These are phyloP conservation scores for Cladosporium sphaerospermum DNA, from an alignment of 2,329 filamentous ascomycete species.

Conservation along the genomic window DNA sequence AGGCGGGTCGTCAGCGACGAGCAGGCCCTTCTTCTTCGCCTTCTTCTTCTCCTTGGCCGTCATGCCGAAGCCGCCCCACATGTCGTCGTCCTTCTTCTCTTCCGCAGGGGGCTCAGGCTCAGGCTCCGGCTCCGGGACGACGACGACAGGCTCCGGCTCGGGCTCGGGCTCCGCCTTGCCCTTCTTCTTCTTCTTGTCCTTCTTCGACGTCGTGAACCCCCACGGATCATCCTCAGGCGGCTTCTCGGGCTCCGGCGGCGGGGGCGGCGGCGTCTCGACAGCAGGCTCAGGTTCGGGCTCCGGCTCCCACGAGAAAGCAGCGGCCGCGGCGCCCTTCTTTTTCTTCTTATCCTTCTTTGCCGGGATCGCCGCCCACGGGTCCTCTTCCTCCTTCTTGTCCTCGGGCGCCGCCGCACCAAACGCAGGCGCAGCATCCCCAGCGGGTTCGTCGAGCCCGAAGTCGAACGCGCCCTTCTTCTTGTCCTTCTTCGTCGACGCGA, in stretches of 20 bases:
- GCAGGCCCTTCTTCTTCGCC: slow-evolving; percentile 37
- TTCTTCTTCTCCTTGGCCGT: slow-evolving; percentile 36
- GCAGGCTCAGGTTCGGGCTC: slow-evolving; percentile 20
- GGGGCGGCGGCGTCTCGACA: slow-evolving; percentile 19
- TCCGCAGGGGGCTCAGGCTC: slow-evolving; percentile 33
- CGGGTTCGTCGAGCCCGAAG: slow-evolving; percentile 23
- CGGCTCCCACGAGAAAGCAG: slow-evolving; percentile 12
- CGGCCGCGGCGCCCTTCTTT: slow-evolving; percentile 27
- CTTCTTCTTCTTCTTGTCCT: slow-evolving; percentile 42
- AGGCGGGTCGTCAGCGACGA: slow-evolving; percentile 2
- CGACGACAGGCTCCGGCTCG: slow-evolving; percentile 33
- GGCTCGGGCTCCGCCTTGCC: slow-evolving; percentile 30
- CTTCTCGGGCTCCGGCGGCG: slow-evolving; percentile 22
- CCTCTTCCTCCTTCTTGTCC: slow-evolving; percentile 19
- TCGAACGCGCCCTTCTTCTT: slow-evolving; percentile 30
- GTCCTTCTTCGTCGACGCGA: slow-evolving; percentile 32
- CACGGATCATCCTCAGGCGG: slow-evolving; percentile 29
- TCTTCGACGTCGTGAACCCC: slow-evolving; percentile 26
- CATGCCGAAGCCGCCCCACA: slow-evolving; percentile 24
- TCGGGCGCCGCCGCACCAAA: slow-evolving; percentile 14
- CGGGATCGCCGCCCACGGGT: slow-evolving; percentile 24
- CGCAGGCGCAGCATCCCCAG: slow-evolving; percentile 9
- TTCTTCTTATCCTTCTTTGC: slow-evolving; percentile 24
- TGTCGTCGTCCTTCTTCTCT: slow-evolving; percentile 32
- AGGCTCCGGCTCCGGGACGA: slow-evolving; percentile 28